Base-by-base conservation (phyloP, 148 eudicot genomes). In the Beta vulgaris region DNA sequence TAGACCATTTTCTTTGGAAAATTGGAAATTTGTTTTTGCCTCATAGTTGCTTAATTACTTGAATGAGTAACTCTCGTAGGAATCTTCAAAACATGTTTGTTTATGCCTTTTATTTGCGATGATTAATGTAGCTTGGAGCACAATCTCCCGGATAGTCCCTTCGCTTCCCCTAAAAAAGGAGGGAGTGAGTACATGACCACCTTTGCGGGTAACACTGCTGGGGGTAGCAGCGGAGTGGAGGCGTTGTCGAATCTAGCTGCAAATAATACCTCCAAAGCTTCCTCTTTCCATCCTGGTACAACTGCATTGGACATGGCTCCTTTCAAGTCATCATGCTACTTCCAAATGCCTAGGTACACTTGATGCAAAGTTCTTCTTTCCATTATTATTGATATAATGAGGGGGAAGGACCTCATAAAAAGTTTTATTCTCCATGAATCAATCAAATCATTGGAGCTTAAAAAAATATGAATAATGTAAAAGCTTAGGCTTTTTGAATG, bases 71-170 rank as follows among this genome's bases (percentile, higher is more conserved):
- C 60, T 70, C 2, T 39, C 43, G 9, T 9, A 39, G 4, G 43
- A 39, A 4, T 39, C 4, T 39, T 39, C 9, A 7, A 28, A 40
- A 16, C 32, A 3, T 10, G 2, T 3, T 19, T 51, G 29, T 44
- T 51, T 51, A 23, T 35, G 48, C 49, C 11, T 37, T 0, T 53
- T 59, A 49, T 51, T 14, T 31, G 53, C 11, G 34, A 40, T 77
- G 39, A 3, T 68, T 53, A 71, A 71, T 82, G 81, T 79, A 89
- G 98, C 80, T 84, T 87, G 92, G 98, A 91, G 78, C 93, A 88
- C 80, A 86, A 89, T 72, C 97, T 93, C 71, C 98, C 98, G 1
- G 98, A 93, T 32, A 93, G 90, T 31, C 97, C 93, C 13, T 93
- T 93, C 59, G 96, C 96, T 19, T 93, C 98, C 13, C 93, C 96